phyloP scores from a whole-genome alignment of 495 filamentous ascomycete species.

The Usnea hakonensis region DNA sequence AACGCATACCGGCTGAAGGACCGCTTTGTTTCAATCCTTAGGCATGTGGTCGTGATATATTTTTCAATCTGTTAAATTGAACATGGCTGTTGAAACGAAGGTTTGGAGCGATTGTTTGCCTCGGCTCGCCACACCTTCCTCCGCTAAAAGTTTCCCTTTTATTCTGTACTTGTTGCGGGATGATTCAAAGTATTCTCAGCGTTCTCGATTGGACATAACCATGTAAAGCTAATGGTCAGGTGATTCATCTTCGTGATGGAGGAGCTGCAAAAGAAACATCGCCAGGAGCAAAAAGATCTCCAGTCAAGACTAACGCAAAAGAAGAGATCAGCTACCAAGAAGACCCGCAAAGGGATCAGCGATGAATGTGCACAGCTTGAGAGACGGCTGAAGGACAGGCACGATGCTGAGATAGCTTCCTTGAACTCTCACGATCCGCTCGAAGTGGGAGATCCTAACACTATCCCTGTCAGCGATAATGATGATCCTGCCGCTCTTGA shows the following conservation, averaged over 20 bases:
- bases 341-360: constrained; percentile 83
- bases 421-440: constrained; percentile 37
- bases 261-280: constrained; percentile 66
- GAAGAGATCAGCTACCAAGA: constrained; percentile 93
- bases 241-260: constrained; percentile 46
- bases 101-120: neutral
- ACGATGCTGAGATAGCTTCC: constrained; percentile 55
- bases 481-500: neutral
- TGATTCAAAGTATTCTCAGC: no score
- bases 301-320: constrained; percentile 80
- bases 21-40: no score
- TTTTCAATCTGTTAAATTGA: no score
- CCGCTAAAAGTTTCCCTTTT: neutral
- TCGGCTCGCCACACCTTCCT: neutral
- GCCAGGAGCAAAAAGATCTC: constrained; percentile 82
- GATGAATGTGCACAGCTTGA: constrained; percentile 75
- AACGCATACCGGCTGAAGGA: no score
- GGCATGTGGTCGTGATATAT: no score
- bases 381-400: constrained; percentile 55
- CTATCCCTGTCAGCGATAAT: neutral
- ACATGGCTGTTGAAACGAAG: no score
- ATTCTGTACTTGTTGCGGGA: neutral
- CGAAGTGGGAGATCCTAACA: constrained; percentile 21
- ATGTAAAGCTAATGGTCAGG: neutral
- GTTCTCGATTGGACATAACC: no score